Base-by-base conservation (phyloP, 345 rosid genomes). In the Leavenworthia alabamica region DNA sequence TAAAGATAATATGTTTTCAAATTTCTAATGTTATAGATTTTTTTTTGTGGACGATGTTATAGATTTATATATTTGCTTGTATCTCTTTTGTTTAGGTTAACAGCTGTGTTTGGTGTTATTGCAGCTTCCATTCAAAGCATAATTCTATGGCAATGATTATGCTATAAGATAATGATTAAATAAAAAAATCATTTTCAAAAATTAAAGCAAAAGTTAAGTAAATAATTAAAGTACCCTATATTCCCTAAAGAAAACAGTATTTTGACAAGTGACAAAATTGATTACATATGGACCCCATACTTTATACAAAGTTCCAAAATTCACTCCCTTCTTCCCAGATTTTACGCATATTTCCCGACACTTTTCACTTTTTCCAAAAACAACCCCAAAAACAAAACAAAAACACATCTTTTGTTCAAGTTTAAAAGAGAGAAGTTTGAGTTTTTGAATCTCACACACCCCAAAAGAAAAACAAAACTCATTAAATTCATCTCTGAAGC, bases 401-500 rank as follows among this genome's bases (percentile, higher is more conserved):
- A 48, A 28, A 56, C 51, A 70, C 68, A 11, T 47, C 4, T 62
- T 56, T 63, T 63, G 69, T 63, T 48, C 68, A 48, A 45, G 63
- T 60, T 52, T 69, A 56, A 49, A 31, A 55, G 60, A 19, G 64
- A 53, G 17, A 15, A 26, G 17, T 60, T 50, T 56, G 52, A 64
- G 54, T 35, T 36, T 36, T 68, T 40, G 26, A 66, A 70, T 37
- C 56, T 59, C 60, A 28, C 28, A 64, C 29, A 49, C 23, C 43
- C 26, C 54, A 53, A 50, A 12, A 43, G 23, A 12, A 43, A 19
- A 14, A 26, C 19, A 17, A 23, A 28, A 6, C 17, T 67, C n/a
- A n/a, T n/a, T n/a, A n/a, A 20, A 20, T 20, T 37, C 75, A 85
- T 70, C 81, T 75, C 73, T 53, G 58, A 17, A 54, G 66, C 50